Base-by-base conservation (phyloP, 495 filamentous ascomycete genomes). In the Xylaria castorea region DNA sequence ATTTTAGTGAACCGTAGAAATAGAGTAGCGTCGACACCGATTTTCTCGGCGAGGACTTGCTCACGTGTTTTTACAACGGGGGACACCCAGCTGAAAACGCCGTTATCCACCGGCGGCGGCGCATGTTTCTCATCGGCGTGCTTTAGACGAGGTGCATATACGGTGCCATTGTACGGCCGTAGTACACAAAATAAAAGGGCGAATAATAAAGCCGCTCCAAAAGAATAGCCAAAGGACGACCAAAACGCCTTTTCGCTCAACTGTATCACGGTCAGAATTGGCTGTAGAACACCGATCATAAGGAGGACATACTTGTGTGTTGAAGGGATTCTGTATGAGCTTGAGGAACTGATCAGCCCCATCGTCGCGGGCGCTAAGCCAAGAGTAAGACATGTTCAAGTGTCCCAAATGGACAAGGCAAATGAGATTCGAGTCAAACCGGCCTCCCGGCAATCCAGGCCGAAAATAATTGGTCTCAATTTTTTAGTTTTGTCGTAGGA, bases 101-200 rank as follows among this genome's bases (percentile, higher is more conserved):
- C 91, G 73, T 89, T 93, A 62, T 88, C 91, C 73, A 95, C 85
- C 27, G 87, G 86, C 20, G 93, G 93, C 16, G 93, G 93, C 34
- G 90, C 83, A 83, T 95, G 92, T 81, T 91, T 92, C 64, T 88
- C 84, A 73, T 95, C 92, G 53, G 91, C 90, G 83, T 93, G 88
- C 75, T 92, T 93, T 62, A 93, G 83, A 75, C 93, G 92, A 36
- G 93, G 93, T 0, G 93, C 92, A 79, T 96, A 96, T 55, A 95
- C 92, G 70, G 91, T 81, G 44, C 87, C 87, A 74, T 95, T 93
- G 76, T 91, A 91, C 16, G 93, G 93, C 65, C 93, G 90, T 50
- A 96, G 85, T 67, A 93, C 79, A 79, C 89, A 94, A 85, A 94
- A 96, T 74, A 88, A 80, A 60, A 94, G 75, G 60, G 89, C 85